Percentiles rank a stretch among this genome's conserved stretches.
Evolutionary conservation across 306 rosid species (phyloP).

Genomic region (Prunus mume): DNA sequence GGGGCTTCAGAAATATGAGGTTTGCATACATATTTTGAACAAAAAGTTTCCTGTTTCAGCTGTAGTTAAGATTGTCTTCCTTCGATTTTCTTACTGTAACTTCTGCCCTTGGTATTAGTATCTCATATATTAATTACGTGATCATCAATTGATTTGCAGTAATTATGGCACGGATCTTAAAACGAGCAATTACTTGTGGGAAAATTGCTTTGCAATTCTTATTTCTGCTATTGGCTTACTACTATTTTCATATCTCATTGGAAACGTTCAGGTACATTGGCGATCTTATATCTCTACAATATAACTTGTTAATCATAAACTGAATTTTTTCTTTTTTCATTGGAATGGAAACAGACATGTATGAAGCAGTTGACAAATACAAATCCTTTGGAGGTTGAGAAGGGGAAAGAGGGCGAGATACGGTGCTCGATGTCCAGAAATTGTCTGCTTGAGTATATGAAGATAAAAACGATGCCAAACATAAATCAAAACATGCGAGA

Average conservation of each 20-base stretch:
- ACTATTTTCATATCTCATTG: conserved; percentile 2
- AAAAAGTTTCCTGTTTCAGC: too few species aligned
- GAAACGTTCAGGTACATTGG: conserved; percentile 13
- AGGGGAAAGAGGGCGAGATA: too few species aligned
- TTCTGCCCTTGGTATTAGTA: too few species aligned
- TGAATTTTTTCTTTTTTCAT: too few species aligned
- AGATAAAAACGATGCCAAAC: neutral
- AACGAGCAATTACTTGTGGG: conserved; percentile 11
- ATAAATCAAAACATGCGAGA: conserved; percentile 5
- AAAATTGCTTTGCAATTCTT: conserved; percentile 8
- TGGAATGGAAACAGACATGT: conserved; percentile 42
- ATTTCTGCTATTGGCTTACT: conserved; percentile 13
- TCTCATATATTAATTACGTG: conserved; percentile 29
- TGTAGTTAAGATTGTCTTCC: too few species aligned
- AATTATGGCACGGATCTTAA: conserved; percentile 8
- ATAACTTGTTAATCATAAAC: too few species aligned
- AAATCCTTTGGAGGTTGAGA: too few species aligned
- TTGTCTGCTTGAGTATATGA: neutral
- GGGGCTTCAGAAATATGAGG: conserved; percentile 43
- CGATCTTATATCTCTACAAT: too few species aligned
- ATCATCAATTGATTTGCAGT: neutral
- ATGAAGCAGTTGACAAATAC: neutral
- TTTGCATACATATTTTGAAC: neutral
- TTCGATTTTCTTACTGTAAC: too few species aligned
- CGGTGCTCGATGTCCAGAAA: conserved; percentile 17